Conservation (phyloP, 192 early-diverging fungal genomes). For the Helicostylum pulchrum region DNA sequence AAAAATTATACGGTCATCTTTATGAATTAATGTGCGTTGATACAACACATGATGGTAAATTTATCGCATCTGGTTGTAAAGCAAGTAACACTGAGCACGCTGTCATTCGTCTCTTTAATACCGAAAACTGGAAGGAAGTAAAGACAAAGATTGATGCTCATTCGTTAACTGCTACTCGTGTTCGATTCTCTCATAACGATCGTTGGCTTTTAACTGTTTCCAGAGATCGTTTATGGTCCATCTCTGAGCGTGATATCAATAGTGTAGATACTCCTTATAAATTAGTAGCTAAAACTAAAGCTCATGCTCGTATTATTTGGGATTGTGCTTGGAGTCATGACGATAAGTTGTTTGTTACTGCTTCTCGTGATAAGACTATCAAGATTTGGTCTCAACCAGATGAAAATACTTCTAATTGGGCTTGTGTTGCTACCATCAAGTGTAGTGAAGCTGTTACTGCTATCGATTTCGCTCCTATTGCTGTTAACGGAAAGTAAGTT, state of each 20-base stretch:
- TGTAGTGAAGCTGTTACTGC: conserved; percentile 82
- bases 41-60: conserved; percentile 62
- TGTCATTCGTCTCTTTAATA: conserved; percentile 66
- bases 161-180: conserved; percentile 77
- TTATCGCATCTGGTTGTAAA: conserved; percentile 76
- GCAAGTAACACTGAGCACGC: conserved; percentile 73
- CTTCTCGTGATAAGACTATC: conserved; percentile 88
- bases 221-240: conserved; percentile 84
- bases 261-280: conserved; percentile 49
- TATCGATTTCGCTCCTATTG: conserved; percentile 67
- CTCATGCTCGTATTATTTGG: conserved; percentile 95
- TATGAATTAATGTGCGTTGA: conserved; percentile 87
- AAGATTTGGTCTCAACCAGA: conserved; percentile 65
- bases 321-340: conserved; percentile 80
- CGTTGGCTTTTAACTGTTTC: conserved; percentile 73
- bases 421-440: conserved; percentile 60
- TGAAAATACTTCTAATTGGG: conserved; percentile 30
- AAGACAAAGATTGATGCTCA: conserved; percentile 61
- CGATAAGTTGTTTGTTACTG: conserved; percentile 81
- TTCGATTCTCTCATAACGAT: conserved; percentile 77
- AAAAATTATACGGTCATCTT: conserved; percentile 94
- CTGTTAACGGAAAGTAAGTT: conserved; percentile 35
- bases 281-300: conserved; percentile 59
- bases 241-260: conserved; percentile 56
- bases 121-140: conserved; percentile 66